Evolutionary conservation across 106 monocot species (phyloP).

Genomic region (Vanilla planifolia): DNA sequence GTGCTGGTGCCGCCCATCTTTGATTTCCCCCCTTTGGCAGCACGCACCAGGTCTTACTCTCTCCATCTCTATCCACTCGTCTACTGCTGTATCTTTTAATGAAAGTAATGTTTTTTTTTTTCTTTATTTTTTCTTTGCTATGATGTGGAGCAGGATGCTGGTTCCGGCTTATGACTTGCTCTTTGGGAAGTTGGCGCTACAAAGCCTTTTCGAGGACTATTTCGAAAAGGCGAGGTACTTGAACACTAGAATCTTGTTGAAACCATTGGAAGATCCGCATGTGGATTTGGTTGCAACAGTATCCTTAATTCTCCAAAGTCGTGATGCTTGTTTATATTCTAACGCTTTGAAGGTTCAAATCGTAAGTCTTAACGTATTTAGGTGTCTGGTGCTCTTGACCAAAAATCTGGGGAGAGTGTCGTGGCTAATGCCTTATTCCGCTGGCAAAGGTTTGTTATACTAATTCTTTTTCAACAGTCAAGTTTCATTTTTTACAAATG

Average conservation of each 20-base stretch:
- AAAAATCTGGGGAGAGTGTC: slow-evolving; percentile 30
- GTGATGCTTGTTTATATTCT: not conserved
- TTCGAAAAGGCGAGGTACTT: slow-evolving; percentile 62
- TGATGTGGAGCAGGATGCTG: slow-evolving; percentile 52
- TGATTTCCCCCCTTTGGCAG: slow-evolving; percentile 92
- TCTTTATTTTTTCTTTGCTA: not conserved
- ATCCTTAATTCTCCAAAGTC: slow-evolving; percentile 20
- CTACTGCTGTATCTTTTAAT: not conserved
- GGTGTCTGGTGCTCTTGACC: slow-evolving; percentile 54
- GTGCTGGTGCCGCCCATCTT: slow-evolving; percentile 94
- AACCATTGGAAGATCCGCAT: slow-evolving; percentile 85
- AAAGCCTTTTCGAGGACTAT: slow-evolving; percentile 84
- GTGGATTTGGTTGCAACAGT: slow-evolving; percentile 86
- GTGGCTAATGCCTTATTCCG: slow-evolving; percentile 83
- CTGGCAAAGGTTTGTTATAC: slow-evolving; percentile 75
- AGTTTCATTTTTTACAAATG: not conserved
- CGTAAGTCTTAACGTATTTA: slow-evolving; percentile 40
- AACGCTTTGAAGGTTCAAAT: slow-evolving; percentile 1
- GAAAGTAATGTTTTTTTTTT: not conserved
- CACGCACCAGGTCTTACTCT: slow-evolving; percentile 61
- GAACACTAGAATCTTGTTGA: slow-evolving; percentile 69
- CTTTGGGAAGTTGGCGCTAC: slow-evolving; percentile 78
- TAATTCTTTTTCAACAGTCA: not conserved
- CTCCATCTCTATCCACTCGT: not conserved
- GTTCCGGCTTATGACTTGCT: slow-evolving; percentile 87